Conservation (phyloP, 495 filamentous ascomycete genomes). For the Alectoria sarmentosa region DNA sequence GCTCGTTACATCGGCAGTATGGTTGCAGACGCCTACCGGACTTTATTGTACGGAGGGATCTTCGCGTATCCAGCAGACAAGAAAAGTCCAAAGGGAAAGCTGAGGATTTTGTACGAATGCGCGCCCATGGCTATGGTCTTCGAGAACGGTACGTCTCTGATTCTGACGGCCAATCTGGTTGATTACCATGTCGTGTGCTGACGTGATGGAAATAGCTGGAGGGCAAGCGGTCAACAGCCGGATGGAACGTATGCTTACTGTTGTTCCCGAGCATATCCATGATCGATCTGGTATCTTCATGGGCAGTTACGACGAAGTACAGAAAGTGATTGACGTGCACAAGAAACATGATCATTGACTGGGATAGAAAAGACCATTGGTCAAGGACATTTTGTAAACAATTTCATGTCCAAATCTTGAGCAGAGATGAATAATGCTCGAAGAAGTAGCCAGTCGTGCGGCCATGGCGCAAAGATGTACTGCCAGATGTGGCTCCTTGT, state of each 20-base stretch:
- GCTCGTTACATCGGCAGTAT: slow-evolving; percentile 94
- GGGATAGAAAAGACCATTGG: not conserved
- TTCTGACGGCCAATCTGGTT: too few species aligned
- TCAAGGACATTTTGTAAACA: not conserved
- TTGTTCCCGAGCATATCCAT: slow-evolving; percentile 90
- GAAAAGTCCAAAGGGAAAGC: slow-evolving; percentile 97
- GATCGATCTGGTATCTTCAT: slow-evolving; percentile 94
- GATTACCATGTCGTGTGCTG: slow-evolving; percentile 4
- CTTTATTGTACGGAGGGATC: slow-evolving; percentile 88
- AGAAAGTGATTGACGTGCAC: slow-evolving; percentile 79
- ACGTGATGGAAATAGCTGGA: slow-evolving; percentile 50
- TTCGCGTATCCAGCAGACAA: slow-evolving; percentile 97
- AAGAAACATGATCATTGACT: slow-evolving; percentile 35
- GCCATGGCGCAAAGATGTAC: slow-evolving; percentile 5
- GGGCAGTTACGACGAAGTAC: slow-evolving; percentile 88
- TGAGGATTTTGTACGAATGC: slow-evolving; percentile 96
- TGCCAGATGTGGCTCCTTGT: not conserved
- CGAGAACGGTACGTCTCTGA: slow-evolving; percentile 71
- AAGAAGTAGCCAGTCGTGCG: slow-evolving; percentile 1
- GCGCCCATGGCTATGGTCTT: slow-evolving; percentile 99
- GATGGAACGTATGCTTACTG: slow-evolving; percentile 82
- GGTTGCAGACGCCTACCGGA: slow-evolving; percentile 97
- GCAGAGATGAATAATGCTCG: not conserved
- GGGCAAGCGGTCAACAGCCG: slow-evolving; percentile 84
- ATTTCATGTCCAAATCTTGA: slow-evolving; percentile 13